Evolutionary conservation across 2,329 filamentous ascomycete species (phyloP).

Genomic region (Talaromyces marneffei): DNA sequence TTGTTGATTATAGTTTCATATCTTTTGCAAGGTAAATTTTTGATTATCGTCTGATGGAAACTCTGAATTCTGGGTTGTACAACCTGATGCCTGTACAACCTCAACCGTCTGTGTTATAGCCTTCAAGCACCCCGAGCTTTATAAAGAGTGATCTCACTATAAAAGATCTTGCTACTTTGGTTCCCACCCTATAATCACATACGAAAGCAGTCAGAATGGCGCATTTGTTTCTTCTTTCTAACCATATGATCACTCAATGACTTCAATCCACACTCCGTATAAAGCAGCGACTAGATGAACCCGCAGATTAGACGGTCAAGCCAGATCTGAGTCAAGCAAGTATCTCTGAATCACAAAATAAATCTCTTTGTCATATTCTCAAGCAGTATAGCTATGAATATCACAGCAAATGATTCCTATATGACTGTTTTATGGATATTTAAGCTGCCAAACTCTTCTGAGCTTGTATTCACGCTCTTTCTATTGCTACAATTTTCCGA

Average conservation of each 20-base stretch:
- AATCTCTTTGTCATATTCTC: not conserved
- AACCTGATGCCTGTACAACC: not conserved
- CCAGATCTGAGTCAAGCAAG: not conserved
- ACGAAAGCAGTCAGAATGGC: not conserved
- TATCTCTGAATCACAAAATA: not conserved
- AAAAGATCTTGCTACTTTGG: not conserved
- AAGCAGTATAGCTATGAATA: not conserved
- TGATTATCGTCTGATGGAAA: not conserved
- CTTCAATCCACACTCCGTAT: not conserved
- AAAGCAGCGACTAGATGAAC: not conserved
- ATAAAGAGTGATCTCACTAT: not conserved
- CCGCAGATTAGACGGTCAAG: not conserved
- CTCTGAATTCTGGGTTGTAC: not conserved
- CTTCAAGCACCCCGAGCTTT: not conserved
- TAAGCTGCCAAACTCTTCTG: not conserved
- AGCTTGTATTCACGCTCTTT: no score
- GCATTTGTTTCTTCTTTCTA: not conserved
- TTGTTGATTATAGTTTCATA: not conserved
- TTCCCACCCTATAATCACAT: not conserved
- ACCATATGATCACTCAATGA: not conserved
- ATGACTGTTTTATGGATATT: not conserved
- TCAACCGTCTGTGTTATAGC: not conserved
- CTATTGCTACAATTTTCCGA: not conserved
- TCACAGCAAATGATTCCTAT: not conserved
- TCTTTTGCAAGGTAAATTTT: not conserved